These are phyloP conservation scores for Hortaea werneckii DNA, from an alignment of 2,329 filamentous ascomycete species.

Conservation along the genomic window DNA sequence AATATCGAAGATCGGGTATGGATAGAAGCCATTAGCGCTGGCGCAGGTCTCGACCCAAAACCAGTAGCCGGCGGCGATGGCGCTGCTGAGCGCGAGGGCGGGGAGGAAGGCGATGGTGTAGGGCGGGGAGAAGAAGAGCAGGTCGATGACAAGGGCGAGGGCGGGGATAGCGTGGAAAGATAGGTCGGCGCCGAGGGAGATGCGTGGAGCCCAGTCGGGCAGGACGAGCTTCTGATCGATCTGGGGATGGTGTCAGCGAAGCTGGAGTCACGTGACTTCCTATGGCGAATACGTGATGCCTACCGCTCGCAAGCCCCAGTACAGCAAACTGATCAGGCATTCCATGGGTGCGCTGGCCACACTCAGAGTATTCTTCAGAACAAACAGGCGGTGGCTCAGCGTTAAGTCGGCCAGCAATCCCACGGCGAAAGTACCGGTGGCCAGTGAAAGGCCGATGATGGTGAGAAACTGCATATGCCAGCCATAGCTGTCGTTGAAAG, in stretches of 20 bases:
- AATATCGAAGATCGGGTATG: constrained; percentile 72
- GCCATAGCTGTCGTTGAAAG: constrained; percentile 48
- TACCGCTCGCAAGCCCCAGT: constrained; percentile 57
- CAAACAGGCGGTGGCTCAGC: constrained; percentile 48
- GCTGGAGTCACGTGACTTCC: not conserved
- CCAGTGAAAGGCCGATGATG: constrained; percentile 57
- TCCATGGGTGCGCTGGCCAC: constrained; percentile 59
- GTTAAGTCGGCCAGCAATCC: constrained; percentile 58
- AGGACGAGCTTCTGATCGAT: constrained; percentile 45
- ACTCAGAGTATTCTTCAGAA: constrained; percentile 56
- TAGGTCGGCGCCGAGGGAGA: constrained; percentile 45
- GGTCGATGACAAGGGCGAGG: constrained; percentile 53
- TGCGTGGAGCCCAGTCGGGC: constrained; percentile 30
- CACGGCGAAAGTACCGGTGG: constrained; percentile 50
- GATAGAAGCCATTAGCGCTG: constrained; percentile 61
- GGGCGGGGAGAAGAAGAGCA: constrained; percentile 60
- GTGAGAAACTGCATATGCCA: constrained; percentile 65
- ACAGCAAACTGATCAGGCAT: constrained; percentile 59
- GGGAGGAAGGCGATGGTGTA: constrained; percentile 56
- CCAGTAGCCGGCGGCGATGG: constrained; percentile 60
- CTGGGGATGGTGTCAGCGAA: constrained; percentile 5
- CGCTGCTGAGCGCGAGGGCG: constrained; percentile 48
- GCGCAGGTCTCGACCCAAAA: constrained; percentile 67
- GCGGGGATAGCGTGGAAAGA: constrained; percentile 59
- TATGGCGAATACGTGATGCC: no score